Evolutionary conservation across 495 filamentous ascomycete species (phyloP).

Genomic region (Tricharina praecox): DNA sequence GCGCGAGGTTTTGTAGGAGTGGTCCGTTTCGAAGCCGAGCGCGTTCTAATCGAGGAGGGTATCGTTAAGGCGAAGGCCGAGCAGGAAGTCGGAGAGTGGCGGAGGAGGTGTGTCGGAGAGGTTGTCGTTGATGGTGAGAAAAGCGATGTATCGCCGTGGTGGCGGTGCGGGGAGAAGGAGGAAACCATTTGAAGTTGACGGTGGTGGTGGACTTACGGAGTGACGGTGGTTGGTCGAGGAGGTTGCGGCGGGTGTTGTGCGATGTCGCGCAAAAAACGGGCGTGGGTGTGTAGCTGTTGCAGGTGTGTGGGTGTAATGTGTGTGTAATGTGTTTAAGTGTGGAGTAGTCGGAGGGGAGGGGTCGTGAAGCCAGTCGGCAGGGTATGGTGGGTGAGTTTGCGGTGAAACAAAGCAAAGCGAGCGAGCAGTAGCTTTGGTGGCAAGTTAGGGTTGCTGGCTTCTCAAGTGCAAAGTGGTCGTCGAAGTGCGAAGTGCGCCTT

Average conservation of each 20-base stretch:
- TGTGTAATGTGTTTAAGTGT: too few relatives aligned
- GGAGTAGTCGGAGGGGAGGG: not conserved
- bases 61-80: conserved; percentile 17
- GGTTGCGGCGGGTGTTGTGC: conserved; percentile 11
- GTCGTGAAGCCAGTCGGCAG: too few relatives aligned
- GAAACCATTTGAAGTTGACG: conserved; percentile 20
- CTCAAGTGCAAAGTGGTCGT: too few relatives aligned
- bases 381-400: too few relatives aligned
- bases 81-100: conserved; percentile 14
- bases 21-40: conserved; percentile 19
- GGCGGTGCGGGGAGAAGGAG: conserved; percentile 25
- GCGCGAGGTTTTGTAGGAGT: conserved; percentile 12
- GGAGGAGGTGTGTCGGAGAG: conserved; percentile 19
- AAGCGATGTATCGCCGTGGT: conserved; percentile 25
- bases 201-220: too few relatives aligned
- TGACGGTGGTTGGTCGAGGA: too few relatives aligned
- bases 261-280: too few relatives aligned
- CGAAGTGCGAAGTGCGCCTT: too few relatives aligned
- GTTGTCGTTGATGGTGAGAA: conserved; percentile 20
- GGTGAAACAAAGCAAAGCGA: too few relatives aligned
- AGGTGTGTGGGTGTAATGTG: not conserved
- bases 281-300: conserved; percentile 20
- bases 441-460: too few relatives aligned
- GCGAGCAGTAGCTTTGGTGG: too few relatives aligned
- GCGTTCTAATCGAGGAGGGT: conserved; percentile 15